phyloP scores from a whole-genome alignment of 345 rosid genomes.

The Xanthoceras sorbifolium region DNA sequence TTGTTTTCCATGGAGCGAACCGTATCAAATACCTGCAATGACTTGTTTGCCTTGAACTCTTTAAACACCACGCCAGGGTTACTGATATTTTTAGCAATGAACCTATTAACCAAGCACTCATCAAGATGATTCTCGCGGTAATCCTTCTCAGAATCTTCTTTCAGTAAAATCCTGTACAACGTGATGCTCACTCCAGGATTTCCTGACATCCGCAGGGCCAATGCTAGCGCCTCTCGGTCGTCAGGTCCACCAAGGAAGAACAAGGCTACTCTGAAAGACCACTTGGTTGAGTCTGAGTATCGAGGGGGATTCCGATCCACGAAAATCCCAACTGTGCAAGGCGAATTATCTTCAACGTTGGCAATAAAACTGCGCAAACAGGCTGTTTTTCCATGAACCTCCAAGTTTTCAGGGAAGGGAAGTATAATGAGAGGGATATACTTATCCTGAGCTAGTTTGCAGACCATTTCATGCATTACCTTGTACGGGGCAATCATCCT shows the following conservation, averaged over 20 bases:
- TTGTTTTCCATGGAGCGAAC: slow-evolving; percentile 10
- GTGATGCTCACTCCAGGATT: slow-evolving; percentile 23
- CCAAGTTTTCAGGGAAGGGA: slow-evolving; percentile 24
- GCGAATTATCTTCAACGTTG: slow-evolving; percentile 19
- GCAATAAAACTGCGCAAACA: slow-evolving; percentile 4
- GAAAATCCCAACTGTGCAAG: slow-evolving; percentile 36
- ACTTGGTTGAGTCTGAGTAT: background rate
- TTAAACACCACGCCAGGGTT: background rate
- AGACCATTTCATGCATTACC: slow-evolving; percentile 36
- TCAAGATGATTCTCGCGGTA: slow-evolving; percentile 19
- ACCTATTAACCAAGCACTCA: slow-evolving; percentile 12
- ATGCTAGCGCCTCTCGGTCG: slow-evolving; percentile 38
- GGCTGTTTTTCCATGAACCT: background rate
- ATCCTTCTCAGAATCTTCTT: background rate
- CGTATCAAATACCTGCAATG: slow-evolving; percentile 15
- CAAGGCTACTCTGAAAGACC: slow-evolving; percentile 19
- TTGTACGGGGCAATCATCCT: slow-evolving; percentile 26
- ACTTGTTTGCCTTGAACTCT: background rate
- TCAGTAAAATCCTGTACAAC: background rate
- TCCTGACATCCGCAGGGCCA: slow-evolving; percentile 26
- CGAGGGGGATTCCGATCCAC: slow-evolving; percentile 16
- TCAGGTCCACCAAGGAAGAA: slow-evolving; percentile 35
- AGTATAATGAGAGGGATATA: slow-evolving; percentile 23
- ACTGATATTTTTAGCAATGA: background rate
- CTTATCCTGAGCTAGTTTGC: slow-evolving; percentile 29